Conservation (phyloP, 805 yeast genomes). For the Starmerella gropengiesseri region DNA sequence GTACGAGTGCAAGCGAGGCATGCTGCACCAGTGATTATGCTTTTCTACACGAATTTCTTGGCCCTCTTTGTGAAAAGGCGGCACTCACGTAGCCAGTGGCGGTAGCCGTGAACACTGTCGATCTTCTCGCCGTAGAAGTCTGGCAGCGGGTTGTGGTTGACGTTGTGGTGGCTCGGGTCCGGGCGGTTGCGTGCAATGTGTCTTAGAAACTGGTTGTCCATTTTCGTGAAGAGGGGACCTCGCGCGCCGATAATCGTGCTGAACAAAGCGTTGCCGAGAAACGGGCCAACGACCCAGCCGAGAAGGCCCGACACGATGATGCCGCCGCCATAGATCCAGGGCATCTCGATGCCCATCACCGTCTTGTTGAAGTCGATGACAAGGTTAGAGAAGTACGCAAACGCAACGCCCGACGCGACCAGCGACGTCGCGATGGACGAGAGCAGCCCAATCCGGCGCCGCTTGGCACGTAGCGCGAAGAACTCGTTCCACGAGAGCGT, state of each 20-base stretch:
- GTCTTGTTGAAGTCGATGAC: conserved; percentile 82
- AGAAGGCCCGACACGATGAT: conserved; percentile 59
- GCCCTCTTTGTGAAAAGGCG: conserved; percentile 51
- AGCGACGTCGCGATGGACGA: conserved; percentile 61
- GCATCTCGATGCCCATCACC: conserved; percentile 81
- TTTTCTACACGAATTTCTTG: conserved; percentile 26
- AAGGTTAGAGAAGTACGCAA: conserved; percentile 64
- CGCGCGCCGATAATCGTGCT: conserved; percentile 28
- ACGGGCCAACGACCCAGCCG: conserved; percentile 78
- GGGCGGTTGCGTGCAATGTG: conserved; percentile 72
- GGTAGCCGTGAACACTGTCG: conserved; percentile 71
- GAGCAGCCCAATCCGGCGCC: conserved; percentile 55
- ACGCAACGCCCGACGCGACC: conserved; percentile 54
- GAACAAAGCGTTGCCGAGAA: conserved; percentile 63
- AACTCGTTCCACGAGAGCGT: conserved; percentile 61
- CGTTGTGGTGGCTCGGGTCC: conserved; percentile 78
- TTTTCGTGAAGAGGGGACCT: conserved; percentile 30
- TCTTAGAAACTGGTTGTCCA: conserved; percentile 63
- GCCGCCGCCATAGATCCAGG: conserved; percentile 66
- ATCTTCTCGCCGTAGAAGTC: conserved; percentile 97
- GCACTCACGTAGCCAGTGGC: conserved; percentile 94
- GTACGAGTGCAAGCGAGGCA: background rate
- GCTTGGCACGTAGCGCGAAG: conserved; percentile 61
- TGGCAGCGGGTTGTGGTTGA: conserved; percentile 81
- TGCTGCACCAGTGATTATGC: too few species aligned